Evolutionary conservation across 2,329 filamentous ascomycete genomes (phyloP), one percentile per base, ranked within the genome.

Genomic region (Fonsecaea monophora): DNA sequence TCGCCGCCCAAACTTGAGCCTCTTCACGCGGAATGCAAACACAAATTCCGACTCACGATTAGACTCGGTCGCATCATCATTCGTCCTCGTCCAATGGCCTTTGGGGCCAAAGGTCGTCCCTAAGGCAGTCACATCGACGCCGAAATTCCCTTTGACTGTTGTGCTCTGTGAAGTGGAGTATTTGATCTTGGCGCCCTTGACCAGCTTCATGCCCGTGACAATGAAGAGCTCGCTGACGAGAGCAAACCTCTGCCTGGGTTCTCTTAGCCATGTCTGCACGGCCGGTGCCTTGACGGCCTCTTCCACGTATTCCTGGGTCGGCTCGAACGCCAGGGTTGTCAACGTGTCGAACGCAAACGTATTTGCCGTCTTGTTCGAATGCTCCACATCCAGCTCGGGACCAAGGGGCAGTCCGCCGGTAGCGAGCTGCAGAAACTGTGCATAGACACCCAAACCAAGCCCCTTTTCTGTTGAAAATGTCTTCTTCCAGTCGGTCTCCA

Each of bases 401-500:
- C 72, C 68, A 54, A 70, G 40, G 59, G 58, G 59, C 54, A 70
- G 38, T 59, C 70, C 71, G 38, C 71, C 71, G 13, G 70, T 74
- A 68, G 70, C 73, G 66, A 75, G 65, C 69, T 74, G 74, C 65
- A 75, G 67, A 58, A 75, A 75, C 66, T 75, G 74, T 60, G 73
- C 74, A 67, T 72, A 75, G 32, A 75, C 71, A 65, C 73, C 74
- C 48, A 72, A 65, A 40, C 72, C 70, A 50, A 74, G 55, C 32
- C 66, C 72, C 53, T 45, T 71, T 58, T 73, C 70, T n/a, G 66
- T 64, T 48, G 73, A 74, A 67, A 74, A 54, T n/a, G 70, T 74
- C 72, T 74, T 75, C 61, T 71, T 74, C 73, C 74, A 75, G 64
- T 75, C 68, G 34, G 68, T 75, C 54, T 75, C 73, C 37, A 74